Evolutionary conservation across 129 eudicot species (phyloP), one percentile per base, ranked within the genome.

Genomic region (Cynara cardunculus): DNA sequence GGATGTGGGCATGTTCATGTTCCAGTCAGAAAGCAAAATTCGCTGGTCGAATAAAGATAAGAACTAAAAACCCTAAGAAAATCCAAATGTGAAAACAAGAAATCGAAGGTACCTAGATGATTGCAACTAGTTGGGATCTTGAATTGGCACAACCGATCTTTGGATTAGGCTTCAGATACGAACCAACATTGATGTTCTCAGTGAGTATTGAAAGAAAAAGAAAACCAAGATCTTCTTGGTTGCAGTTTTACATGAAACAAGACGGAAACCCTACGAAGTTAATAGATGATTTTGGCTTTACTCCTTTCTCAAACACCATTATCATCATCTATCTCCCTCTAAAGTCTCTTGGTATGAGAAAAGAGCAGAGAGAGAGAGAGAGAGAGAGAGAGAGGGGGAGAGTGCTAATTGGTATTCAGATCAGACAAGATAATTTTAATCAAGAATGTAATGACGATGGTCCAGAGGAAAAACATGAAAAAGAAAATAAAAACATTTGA

Each of bases 41-140:
- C 25, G 56, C 30, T 9, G 44, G 1, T 1, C 21, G 13, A 13
- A 62, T 56, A 30, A 22, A 59, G 70, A 26, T 22, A 19, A 71
- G 1, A 80, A 27, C 77, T 13, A 19, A 37, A 22, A 75, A 6
- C 53, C 62, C 69, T 61, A 41, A 75, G n/a, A 16, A 19, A 69
- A 32, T 11, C 31, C 21, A 49, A 2, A 72, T 53, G 70, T 11
- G 25, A 22, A 69, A 74, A 28, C 69, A 19, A 25, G 14, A 5
- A 80, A 79, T 75, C 31, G 32, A 83, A 70, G 74, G 28, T 21
- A 59, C 87, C 85, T 32, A 11, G 44, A 39, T 49, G 39, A 90
- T 53, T 41, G 32, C 34, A 87, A 81, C 62, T 49, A 28, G 81
- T 59, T 28, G 79, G 81, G 92, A 87, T 91, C 97, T 84, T 87